phyloP scores from a whole-genome alignment of 495 filamentous ascomycete species.

The Penicillium psychrofluorescens region DNA sequence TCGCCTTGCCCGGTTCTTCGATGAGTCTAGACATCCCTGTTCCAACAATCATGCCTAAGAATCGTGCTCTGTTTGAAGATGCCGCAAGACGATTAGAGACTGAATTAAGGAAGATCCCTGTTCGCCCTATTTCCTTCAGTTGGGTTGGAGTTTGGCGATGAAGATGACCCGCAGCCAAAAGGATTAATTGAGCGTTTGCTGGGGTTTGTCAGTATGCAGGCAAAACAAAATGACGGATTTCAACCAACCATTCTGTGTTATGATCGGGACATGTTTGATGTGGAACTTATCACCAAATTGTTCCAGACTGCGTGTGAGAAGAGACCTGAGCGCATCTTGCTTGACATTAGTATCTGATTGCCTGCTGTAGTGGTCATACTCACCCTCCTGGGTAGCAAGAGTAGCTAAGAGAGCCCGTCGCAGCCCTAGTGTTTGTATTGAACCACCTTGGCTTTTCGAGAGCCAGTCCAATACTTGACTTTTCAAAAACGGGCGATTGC shows the following conservation, averaged over 20 bases:
- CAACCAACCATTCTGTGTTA: slow-evolving; percentile 75
- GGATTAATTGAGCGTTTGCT: slow-evolving; percentile 74
- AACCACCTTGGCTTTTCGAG: slow-evolving; percentile 40
- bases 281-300: slow-evolving; percentile 81
- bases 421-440: slow-evolving; percentile 57
- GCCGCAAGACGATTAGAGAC: slow-evolving; percentile 83
- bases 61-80: slow-evolving; percentile 65
- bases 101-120: slow-evolving; percentile 62
- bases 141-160: slow-evolving; percentile 52
- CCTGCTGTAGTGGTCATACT: background rate
- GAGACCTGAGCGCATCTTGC: slow-evolving; percentile 40
- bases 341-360: slow-evolving; percentile 10
- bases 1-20: slow-evolving; percentile 62
- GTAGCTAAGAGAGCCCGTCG: slow-evolving; percentile 60
- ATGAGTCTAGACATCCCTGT: slow-evolving; percentile 74
- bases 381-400: slow-evolving; percentile 47
- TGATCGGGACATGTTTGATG: slow-evolving; percentile 72
- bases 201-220: slow-evolving; percentile 15
- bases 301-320: slow-evolving; percentile 60
- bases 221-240: background rate
- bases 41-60: slow-evolving; percentile 85
- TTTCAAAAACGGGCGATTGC: slow-evolving; percentile 28
- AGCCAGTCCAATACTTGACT: slow-evolving; percentile 63
- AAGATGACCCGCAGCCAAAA: slow-evolving; percentile 71
- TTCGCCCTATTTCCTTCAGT: slow-evolving; percentile 58